Evolutionary conservation across 164 flowering plant species (phyloP).

Genomic region (Annona squamosa): DNA sequence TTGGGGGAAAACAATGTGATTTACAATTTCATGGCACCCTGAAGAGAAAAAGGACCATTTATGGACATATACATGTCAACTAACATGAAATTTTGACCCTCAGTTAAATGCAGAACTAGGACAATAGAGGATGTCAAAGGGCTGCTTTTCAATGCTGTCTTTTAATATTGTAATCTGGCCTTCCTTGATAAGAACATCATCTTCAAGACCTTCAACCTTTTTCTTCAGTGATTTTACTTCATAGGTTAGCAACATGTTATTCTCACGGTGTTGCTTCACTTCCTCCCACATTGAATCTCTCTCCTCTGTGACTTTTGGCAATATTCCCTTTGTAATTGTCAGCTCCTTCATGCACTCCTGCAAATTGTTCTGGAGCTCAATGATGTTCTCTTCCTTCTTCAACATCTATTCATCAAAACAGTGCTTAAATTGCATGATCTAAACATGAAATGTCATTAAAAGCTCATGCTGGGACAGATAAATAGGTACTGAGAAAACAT

Average conservation of each 20-base stretch:
- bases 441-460: no score
- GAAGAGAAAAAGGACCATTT: not conserved
- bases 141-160: constrained; percentile 47
- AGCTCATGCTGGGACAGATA: no score
- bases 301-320: constrained; percentile 66
- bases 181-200: constrained; percentile 78
- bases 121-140: constrained; percentile 54
- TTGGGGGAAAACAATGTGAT: not conserved
- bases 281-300: constrained; percentile 86
- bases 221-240: constrained; percentile 56
- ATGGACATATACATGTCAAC: not conserved
- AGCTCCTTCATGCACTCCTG: constrained; percentile 61
- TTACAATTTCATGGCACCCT: not conserved
- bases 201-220: constrained; percentile 72
- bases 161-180: constrained; percentile 83
- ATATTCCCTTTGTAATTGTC: constrained; percentile 31
- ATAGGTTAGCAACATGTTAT: constrained; percentile 67
- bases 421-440: no score
- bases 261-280: constrained; percentile 69
- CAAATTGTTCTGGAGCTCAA: constrained; percentile 41
- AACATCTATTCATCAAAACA: constrained; percentile 33
- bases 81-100: not conserved
- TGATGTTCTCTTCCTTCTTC: constrained; percentile 68
- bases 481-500: no score
- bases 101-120: constrained; percentile 36